These are phyloP conservation scores for Skeletonema tropicum DNA, from an alignment of 108 stramenopile species.

Conservation along the genomic window DNA sequence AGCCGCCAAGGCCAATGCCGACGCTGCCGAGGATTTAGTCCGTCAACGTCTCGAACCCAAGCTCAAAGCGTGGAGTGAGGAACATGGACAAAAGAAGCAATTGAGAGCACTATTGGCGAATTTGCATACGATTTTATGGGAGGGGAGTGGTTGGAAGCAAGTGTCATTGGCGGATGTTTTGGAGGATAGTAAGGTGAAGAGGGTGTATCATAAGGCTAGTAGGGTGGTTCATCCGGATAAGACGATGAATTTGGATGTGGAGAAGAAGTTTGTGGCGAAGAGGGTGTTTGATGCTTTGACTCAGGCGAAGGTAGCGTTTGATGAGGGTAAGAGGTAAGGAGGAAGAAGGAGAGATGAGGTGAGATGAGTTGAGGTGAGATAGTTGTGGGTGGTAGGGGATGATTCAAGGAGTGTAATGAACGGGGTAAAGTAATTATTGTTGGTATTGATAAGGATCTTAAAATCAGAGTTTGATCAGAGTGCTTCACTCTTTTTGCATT, in stretches of 20 bases:
- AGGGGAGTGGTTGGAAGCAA: constrained; percentile 88
- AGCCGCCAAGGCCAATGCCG: constrained; percentile 57
- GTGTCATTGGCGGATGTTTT: constrained; percentile 93
- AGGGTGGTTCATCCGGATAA: constrained; percentile 97
- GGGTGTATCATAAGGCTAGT: constrained; percentile 87
- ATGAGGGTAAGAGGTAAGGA: constrained; percentile 51
- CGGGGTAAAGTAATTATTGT: too few relatives aligned
- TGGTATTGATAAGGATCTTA: too few relatives aligned
- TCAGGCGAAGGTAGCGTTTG: constrained; percentile 89
- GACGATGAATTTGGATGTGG: constrained; percentile 78
- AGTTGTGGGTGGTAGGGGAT: background rate
- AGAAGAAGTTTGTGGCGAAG: constrained; percentile 94
- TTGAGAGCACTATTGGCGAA: constrained; percentile 93
- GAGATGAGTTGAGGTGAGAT: too few relatives aligned
- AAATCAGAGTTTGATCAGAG: too few relatives aligned
- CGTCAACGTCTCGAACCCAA: constrained; percentile 81
- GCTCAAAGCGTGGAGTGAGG: constrained; percentile 88
- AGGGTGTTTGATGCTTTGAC: constrained; percentile 91
- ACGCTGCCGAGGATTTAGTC: constrained; percentile 78
- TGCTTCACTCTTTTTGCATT: too few relatives aligned
- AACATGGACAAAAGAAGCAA: constrained; percentile 95
- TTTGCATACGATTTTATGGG: constrained; percentile 95
- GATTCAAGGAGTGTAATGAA: too few relatives aligned
- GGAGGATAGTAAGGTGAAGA: constrained; percentile 89
- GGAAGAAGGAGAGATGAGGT: background rate